phyloP scores from a whole-genome alignment of 2,329 filamentous ascomycete species.

The Ascochyta lentis region DNA sequence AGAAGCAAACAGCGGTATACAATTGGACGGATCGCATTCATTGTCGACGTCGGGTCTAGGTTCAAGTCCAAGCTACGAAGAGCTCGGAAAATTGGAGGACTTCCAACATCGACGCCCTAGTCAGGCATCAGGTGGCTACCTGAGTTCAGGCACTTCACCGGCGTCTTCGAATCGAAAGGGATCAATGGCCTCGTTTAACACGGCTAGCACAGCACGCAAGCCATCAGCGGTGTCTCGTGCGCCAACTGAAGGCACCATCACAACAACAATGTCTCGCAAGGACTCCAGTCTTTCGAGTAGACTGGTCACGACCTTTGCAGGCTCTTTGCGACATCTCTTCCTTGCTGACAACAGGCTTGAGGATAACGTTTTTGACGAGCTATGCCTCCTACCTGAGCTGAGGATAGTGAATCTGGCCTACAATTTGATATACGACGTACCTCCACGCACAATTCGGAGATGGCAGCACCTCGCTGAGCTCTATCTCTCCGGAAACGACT shows the following conservation, averaged over 20 bases:
- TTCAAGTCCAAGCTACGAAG: conserved; percentile 75
- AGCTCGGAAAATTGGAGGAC: conserved; percentile 71
- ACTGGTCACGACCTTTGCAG: conserved; percentile 84
- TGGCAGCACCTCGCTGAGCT: conserved; percentile 92
- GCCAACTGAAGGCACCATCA: conserved; percentile 63
- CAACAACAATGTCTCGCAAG: conserved; percentile 72
- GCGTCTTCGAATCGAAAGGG: conserved; percentile 72
- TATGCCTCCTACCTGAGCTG: conserved; percentile 81
- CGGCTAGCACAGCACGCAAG: conserved; percentile 64
- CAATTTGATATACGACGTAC: conserved; percentile 92
- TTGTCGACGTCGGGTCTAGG: conserved; percentile 52
- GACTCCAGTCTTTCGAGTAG: conserved; percentile 86
- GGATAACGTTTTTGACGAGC: conserved; percentile 93
- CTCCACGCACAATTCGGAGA: conserved; percentile 82
- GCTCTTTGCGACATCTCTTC: conserved; percentile 81
- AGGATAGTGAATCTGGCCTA: conserved; percentile 92
- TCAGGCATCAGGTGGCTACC: conserved; percentile 77
- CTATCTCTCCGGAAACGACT: conserved; percentile 92
- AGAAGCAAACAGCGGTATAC: conserved; percentile 38
- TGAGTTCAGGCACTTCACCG: conserved; percentile 79
- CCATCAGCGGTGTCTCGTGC: conserved; percentile 79
- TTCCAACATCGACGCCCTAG: conserved; percentile 76
- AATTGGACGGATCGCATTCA: conserved; percentile 53
- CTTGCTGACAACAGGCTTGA: conserved; percentile 93
- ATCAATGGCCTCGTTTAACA: conserved; percentile 81